Evolutionary conservation across 2,329 filamentous ascomycete species (phyloP).

Genomic region (Hypoxylon sp.): DNA sequence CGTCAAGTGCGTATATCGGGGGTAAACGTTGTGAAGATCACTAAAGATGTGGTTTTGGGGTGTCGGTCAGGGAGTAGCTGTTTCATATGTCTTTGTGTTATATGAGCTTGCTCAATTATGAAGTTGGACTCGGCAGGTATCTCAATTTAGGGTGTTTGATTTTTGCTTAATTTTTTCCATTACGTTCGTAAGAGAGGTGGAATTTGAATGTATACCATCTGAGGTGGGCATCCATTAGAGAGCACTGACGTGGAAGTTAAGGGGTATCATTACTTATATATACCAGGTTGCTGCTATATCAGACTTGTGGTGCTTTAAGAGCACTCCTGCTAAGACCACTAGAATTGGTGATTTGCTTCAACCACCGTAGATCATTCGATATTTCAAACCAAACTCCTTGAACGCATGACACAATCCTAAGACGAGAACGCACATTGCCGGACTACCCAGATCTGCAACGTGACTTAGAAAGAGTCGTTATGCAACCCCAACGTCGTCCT

Average conservation of each 20-base stretch:
- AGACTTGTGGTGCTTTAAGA: not conserved
- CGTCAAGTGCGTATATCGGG: not conserved
- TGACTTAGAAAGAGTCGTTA: constrained; percentile 1
- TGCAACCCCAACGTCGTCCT: constrained; percentile 43
- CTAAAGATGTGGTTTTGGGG: too few species aligned
- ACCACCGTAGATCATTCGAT: not conserved
- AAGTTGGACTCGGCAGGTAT: not conserved
- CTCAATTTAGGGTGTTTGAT: not conserved
- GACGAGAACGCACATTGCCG: constrained; percentile 8
- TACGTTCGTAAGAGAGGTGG: too few species aligned
- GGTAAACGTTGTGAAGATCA: too few species aligned
- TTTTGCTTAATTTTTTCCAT: too few species aligned
- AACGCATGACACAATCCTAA: not conserved
- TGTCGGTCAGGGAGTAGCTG: too few species aligned
- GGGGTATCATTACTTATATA: constrained; percentile 2
- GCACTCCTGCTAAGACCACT: not conserved
- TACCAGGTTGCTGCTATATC: not conserved
- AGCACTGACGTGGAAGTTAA: not conserved
- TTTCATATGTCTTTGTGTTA: too few species aligned
- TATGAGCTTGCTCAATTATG: not conserved
- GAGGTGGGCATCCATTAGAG: too few species aligned
- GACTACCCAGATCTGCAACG: constrained; percentile 1
- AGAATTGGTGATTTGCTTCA: constrained; percentile 1
- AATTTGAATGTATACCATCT: too few species aligned
- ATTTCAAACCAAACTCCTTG: not conserved